Evolutionary conservation across 1,284 basidiomycete genomes (phyloP), one percentile per base, ranked within the genome.

Genomic region (Naganishia sp.): DNA sequence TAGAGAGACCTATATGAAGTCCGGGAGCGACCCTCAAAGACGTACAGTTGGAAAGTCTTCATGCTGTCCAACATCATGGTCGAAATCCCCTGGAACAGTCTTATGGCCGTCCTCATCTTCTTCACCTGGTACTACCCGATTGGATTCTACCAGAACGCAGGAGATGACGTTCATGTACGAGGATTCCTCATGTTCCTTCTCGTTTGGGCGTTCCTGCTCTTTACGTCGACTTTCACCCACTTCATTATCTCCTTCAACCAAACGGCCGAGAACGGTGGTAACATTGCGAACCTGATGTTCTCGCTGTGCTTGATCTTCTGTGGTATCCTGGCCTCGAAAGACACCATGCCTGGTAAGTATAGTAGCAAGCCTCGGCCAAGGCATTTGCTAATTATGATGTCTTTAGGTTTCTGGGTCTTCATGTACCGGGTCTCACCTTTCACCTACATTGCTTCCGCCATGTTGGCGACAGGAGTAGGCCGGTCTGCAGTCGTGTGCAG

Each of bases 391-490:
- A 25, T n/a, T 15, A 28, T 9, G 3, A 18, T 50, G 7, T 13
- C n/a, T 31, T 25, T 21, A 60, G 55, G 44, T 7, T 54, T 55
- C 25, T 52, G 52, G 64, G 81, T 81, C 70, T 92, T 90, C 87
- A 89, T 91, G 87, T 90, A 91, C 78, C 84, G 83, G 56, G 77
- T 89, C 6, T 89, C 88, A 2, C 90, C 90, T 0, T 90, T 86
- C 78, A 89, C 88, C 9, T 88, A 88, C 72, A 79, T 88, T 49
- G 82, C 86, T 55, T 86, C 87, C 72, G 86, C 83, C 33, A 72
- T 87, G 42, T 72, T 85, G 31, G 83, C 83, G 2, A 82, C 85
- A 77, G 80, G 83, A 83, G 33, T 55, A 4, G 45, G 55, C 23
- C 56, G 63, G 18, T 33, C 65, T n/a, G 67, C 71, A 0, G 79